These are phyloP conservation scores for Syzygium aromaticum DNA, from an alignment of 345 rosid species.

Conservation along the genomic window DNA sequence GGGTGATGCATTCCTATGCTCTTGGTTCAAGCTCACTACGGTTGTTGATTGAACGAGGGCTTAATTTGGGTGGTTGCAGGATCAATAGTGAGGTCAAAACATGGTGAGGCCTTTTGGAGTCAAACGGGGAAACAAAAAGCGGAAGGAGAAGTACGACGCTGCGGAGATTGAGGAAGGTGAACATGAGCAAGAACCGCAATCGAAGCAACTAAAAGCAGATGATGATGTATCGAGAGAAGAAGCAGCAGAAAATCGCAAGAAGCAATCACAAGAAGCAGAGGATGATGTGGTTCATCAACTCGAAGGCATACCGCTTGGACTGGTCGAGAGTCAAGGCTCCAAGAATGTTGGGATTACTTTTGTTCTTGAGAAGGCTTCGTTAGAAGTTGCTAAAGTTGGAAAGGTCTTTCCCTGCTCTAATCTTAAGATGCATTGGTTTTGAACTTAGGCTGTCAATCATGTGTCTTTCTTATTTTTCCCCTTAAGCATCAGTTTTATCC, in stretches of 20 bases:
- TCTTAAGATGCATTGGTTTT: background rate
- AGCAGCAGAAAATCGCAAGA: constrained; percentile 13
- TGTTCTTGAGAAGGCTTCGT: constrained; percentile 77
- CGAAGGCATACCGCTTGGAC: constrained; percentile 51
- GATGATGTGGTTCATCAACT: constrained; percentile 19
- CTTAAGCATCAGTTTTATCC: background rate
- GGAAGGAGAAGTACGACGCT: constrained; percentile 51
- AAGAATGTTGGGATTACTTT: constrained; percentile 44
- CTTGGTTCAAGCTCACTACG: background rate
- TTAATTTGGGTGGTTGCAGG: background rate
- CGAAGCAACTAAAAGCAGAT: constrained; percentile 14
- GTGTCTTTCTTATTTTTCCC: background rate
- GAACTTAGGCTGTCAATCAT: background rate
- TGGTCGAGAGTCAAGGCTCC: constrained; percentile 7
- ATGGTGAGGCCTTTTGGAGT: constrained; percentile 65
- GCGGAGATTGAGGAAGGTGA: constrained; percentile 36
- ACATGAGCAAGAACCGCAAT: constrained; percentile 4
- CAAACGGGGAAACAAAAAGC: constrained; percentile 61
- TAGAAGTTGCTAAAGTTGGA: constrained; percentile 96
- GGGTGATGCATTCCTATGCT: background rate
- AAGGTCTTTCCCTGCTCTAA: constrained; percentile 30
- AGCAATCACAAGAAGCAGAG: constrained; percentile 12
- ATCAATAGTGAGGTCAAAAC: background rate
- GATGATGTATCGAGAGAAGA: constrained; percentile 1
- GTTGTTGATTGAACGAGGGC: background rate